A percentile compares a stretch with the other conserved stretches of the same genome.
Conservation (phyloP, 805 yeast species). For the Brettanomyces naardenensis region DNA sequence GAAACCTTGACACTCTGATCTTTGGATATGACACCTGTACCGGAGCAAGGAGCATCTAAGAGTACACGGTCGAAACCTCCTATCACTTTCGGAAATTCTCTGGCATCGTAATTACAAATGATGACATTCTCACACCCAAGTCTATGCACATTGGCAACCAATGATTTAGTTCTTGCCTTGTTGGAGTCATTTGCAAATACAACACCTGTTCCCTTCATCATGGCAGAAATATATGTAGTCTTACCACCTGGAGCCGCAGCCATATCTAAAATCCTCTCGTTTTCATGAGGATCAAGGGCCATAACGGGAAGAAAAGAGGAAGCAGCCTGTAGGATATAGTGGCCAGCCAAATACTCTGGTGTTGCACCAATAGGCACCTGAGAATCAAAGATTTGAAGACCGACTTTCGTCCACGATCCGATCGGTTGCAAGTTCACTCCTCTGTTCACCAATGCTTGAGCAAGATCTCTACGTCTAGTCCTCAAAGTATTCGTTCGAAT, state of each 20-base stretch:
- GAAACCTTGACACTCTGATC: slow-evolving; percentile 91
- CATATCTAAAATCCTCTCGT: slow-evolving; percentile 95
- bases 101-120: slow-evolving; percentile 95
- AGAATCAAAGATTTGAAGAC: slow-evolving; percentile 93
- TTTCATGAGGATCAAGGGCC: slow-evolving; percentile 97
- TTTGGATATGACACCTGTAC: slow-evolving; percentile 98
- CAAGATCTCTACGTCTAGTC: slow-evolving; percentile 92
- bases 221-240: slow-evolving; percentile 87
- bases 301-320: slow-evolving; percentile 95
- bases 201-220: slow-evolving; percentile 97
- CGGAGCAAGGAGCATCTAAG: slow-evolving; percentile 98
- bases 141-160: slow-evolving; percentile 96
- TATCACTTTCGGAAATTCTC: slow-evolving; percentile 95
- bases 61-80: slow-evolving; percentile 96
- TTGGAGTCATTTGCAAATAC: slow-evolving; percentile 96
- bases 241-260: slow-evolving; percentile 99
- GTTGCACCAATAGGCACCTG: slow-evolving; percentile 99
- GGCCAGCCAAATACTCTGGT: slow-evolving; percentile 97
- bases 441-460: slow-evolving; percentile 88
- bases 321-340: slow-evolving; percentile 96
- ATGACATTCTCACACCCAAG: slow-evolving; percentile 94
- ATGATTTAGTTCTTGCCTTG: slow-evolving; percentile 91
- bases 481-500: slow-evolving; percentile 95
- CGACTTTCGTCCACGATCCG: slow-evolving; percentile 97
- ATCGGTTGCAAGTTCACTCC: slow-evolving; percentile 97